These are phyloP conservation scores for Suillus clintonianus DNA, from an alignment of 768 basidiomycete genomes.

Conservation along the genomic window DNA sequence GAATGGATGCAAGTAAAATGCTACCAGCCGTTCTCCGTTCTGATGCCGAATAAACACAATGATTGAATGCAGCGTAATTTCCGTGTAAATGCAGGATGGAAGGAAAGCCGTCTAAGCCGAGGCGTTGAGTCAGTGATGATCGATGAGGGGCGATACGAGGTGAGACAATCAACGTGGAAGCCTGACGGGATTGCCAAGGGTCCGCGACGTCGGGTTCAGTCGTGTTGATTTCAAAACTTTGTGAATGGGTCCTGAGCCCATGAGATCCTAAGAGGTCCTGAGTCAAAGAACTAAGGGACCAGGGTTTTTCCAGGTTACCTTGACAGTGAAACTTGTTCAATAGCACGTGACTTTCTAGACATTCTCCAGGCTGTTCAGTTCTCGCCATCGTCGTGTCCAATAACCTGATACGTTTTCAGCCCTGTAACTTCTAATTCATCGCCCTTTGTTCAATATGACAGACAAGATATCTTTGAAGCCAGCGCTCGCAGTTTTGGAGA, in stretches of 20 bases:
- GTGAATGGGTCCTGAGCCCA: too few relatives aligned
- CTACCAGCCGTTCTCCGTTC: too few relatives aligned
- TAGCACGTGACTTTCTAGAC: neutral
- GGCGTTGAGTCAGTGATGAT: too few relatives aligned
- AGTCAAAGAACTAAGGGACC: too few relatives aligned
- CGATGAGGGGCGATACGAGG: neutral
- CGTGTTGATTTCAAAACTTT: too few relatives aligned
- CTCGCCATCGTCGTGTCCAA: neutral
- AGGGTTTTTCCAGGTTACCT: too few relatives aligned
- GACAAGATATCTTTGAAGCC: neutral
- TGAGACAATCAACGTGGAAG: neutral
- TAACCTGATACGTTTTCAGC: neutral
- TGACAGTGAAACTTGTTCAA: too few relatives aligned
- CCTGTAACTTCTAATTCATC: too few relatives aligned
- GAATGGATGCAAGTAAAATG: neutral
- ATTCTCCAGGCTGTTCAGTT: too few relatives aligned
- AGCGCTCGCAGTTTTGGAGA: neutral
- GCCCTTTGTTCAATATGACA: neutral
- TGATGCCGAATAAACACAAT: neutral
- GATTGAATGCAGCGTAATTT: neutral
- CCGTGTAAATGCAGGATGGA: neutral
- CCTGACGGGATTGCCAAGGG: neutral
- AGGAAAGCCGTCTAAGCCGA: neutral
- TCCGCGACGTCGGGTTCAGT: too few relatives aligned
- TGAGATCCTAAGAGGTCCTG: too few relatives aligned